phyloP scores from a whole-genome alignment of 176 grass and related monocot genomes.

The Bolboschoenus planiculmis region DNA sequence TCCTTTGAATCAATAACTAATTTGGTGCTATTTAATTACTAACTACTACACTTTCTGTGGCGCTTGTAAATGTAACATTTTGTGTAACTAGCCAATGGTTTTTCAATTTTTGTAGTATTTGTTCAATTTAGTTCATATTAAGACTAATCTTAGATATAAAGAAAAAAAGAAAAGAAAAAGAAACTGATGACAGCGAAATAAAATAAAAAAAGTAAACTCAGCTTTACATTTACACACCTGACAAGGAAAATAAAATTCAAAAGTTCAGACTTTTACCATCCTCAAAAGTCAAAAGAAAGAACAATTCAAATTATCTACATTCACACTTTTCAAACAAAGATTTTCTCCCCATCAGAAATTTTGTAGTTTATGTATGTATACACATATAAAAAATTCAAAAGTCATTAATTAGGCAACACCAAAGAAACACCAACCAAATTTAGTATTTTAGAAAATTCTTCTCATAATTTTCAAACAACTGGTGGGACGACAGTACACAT shows the following conservation, averaged over 20 bases:
- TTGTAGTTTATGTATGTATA: not conserved
- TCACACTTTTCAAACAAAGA: not conserved
- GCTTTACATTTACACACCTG: not conserved
- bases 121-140: not conserved
- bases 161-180: no score
- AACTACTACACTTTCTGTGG: not conserved
- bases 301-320: slow-evolving; percentile 4
- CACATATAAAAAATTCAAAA: not conserved
- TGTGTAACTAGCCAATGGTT: not conserved
- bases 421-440: not conserved
- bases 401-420: not conserved
- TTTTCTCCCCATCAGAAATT: not conserved
- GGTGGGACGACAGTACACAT: not conserved
- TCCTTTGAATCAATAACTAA: not conserved
- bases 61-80: not conserved
- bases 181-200: not conserved
- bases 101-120: not conserved
- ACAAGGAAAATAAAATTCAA: not conserved
- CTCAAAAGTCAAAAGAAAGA: not conserved
- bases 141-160: not conserved
- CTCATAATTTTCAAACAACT: not conserved
- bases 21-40: not conserved
- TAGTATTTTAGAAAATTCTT: not conserved
- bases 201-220: not conserved
- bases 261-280: not conserved